A percentile compares a stretch with the other conserved stretches of the same genome.
Evolutionary conservation across 2,329 filamentous ascomycete genomes (phyloP).

Genomic region (Calonectria leucothoes): DNA sequence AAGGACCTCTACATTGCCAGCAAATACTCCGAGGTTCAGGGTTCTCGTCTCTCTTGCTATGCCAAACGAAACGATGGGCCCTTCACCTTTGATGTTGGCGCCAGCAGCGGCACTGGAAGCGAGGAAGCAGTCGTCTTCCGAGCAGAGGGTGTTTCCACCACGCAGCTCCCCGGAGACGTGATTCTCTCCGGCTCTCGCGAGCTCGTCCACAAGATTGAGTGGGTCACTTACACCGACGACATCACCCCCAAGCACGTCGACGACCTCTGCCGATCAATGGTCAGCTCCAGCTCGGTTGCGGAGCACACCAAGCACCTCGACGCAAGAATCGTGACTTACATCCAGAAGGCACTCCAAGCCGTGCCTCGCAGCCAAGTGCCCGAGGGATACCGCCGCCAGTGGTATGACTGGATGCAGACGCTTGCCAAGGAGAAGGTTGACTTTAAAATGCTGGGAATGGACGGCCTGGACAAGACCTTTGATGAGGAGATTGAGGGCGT

Average conservation of each 20-base stretch:
- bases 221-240: constrained; percentile 8
- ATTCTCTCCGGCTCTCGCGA: background rate
- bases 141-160: constrained; percentile 5
- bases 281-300: background rate
- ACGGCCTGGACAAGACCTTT: background rate
- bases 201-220: constrained; percentile 13
- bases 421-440: constrained; percentile 3
- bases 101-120: background rate
- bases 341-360: constrained; percentile 6
- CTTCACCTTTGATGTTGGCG: constrained; percentile 14
- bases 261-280: background rate
- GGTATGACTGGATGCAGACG: constrained; percentile 21
- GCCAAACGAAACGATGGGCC: constrained; percentile 1
- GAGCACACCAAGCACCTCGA: constrained; percentile 9
- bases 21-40: constrained; percentile 9
- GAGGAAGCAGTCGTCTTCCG: background rate
- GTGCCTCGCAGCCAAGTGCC: background rate
- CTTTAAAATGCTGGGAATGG: background rate
- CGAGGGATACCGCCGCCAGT: constrained; percentile 11
- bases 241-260: constrained; percentile 2
- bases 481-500: constrained; percentile 15
- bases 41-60: constrained; percentile 10
- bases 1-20: constrained; percentile 10
- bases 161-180: constrained; percentile 9
- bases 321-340: constrained; percentile 8